Evolutionary conservation across 148 eudicot genomes (phyloP), one percentile per base, ranked within the genome.

Genomic region (Suaeda aralocaspica): DNA sequence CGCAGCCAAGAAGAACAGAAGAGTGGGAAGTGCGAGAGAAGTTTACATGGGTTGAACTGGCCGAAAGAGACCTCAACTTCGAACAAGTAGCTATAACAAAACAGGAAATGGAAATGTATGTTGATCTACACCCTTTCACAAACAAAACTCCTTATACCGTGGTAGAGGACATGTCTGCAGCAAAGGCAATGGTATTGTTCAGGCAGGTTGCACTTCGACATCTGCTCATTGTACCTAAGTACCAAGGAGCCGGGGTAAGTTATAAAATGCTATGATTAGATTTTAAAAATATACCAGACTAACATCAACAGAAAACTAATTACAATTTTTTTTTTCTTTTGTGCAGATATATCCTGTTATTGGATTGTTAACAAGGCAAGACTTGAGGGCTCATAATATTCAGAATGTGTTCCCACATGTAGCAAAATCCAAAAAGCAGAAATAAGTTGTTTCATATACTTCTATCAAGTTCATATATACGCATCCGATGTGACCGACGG

Each of bases 301-400:
- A 24, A 33, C 31, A 2, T 36, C 4, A 36, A 3, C 41, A 3
- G 41, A 36, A 36, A 36, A 49, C 22, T 13, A 53, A 55, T 8
- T 8, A 24, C 22, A 12, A 12, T 39, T 21, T 74, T 59, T 22
- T 21, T 69, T 16, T 79, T 36, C 42, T 71, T 18, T 74, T 73
- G 61, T 77, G 74, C 78, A 89, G 92, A 84, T 71, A 59, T 76
- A 72, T 66, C 98, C 98, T 9, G 84, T 92, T 62, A 82, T 82
- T 24, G 98, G 98, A 74, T 85, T 92, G 30, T 88, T 92, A 79
- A 92, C 98, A 66, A 86, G 98, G 82, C 96, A 92, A 78, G 98
- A 92, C 70, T 78, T 92, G 79, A 86, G 87, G 78, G 87, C 93
- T 42, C 89, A 86, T 67, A 89, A 89, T 67, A 84, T 92, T 48